A percentile compares a stretch with the other conserved stretches of the same genome.
phyloP scores from a whole-genome alignment of 208 protist species.

The Borovskyia barvae region DNA sequence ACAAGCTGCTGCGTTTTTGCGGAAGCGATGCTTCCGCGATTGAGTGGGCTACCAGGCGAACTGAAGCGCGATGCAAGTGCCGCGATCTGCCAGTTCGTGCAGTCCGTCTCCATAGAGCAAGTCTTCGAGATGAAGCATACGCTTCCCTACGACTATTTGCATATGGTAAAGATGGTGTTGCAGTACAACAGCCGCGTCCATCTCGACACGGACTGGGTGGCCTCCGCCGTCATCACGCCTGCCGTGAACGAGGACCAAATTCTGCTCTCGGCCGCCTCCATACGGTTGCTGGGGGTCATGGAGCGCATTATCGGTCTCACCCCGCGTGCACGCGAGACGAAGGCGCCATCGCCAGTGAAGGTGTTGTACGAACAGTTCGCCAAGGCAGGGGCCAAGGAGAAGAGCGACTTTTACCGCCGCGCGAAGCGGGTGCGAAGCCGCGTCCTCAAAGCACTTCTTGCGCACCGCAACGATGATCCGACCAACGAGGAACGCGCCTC shows the following conservation, averaged over 20 bases:
- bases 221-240: constrained; percentile 34
- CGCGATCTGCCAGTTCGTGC: constrained; percentile 60
- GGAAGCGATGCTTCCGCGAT: constrained; percentile 72
- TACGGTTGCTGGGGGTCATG: constrained; percentile 59
- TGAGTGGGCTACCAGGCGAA: constrained; percentile 60
- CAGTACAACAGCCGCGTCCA: constrained; percentile 84
- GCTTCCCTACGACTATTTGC: constrained; percentile 77
- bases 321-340: constrained; percentile 71
- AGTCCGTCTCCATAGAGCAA: constrained; percentile 50
- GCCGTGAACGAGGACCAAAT: constrained; percentile 73
- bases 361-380: constrained; percentile 77
- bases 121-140: constrained; percentile 88
- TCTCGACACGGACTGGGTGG: constrained; percentile 66
- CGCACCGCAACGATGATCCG: constrained; percentile 75
- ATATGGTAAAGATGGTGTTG: constrained; percentile 77
- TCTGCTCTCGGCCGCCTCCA: constrained; percentile 67
- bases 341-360: constrained; percentile 72
- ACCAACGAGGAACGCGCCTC: constrained; percentile 67
- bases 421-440: constrained; percentile 66
- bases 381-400: constrained; percentile 42
- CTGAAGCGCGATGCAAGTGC: constrained; percentile 46
- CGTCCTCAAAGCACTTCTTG: constrained; percentile 67
- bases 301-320: constrained; percentile 68
- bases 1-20: constrained; percentile 66
- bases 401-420: constrained; percentile 59